Evolutionary conservation across 306 rosid genomes (phyloP).

Genomic region (Echinosophora koreensis): DNA sequence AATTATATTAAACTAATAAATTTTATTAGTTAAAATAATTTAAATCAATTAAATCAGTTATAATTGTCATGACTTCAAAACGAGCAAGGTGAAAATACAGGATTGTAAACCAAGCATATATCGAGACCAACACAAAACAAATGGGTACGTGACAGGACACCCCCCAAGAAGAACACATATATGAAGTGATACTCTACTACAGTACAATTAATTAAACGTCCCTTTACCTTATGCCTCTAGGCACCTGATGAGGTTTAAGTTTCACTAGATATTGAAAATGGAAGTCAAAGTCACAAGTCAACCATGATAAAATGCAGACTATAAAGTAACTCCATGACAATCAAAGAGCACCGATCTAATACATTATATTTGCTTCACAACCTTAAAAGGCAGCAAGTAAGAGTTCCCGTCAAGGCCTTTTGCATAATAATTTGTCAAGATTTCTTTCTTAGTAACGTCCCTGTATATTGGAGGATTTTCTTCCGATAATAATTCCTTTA

Average conservation of each 20-base stretch:
- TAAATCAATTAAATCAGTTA: neutral
- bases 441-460: too few species aligned
- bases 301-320: neutral
- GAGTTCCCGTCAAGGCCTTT: neutral
- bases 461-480: too few species aligned
- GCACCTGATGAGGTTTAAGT: too few species aligned
- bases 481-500: too few species aligned
- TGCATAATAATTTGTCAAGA: neutral
- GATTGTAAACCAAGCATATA: neutral
- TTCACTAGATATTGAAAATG: neutral
- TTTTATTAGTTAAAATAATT: too few species aligned
- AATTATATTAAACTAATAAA: too few species aligned
- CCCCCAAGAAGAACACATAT: neutral
- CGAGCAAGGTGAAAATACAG: neutral
- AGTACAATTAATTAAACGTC: too few species aligned
- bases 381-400: conserved; percentile 34
- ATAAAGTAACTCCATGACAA: neutral
- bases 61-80: neutral
- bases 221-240: too few species aligned
- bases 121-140: neutral
- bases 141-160: neutral
- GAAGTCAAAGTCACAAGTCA: too few species aligned
- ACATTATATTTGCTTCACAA: conserved; percentile 1
- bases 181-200: too few species aligned
- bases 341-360: neutral